Percentiles rank a stretch among this genome's conserved stretches.
Evolutionary conservation across 148 eudicot genomes (phyloP).

Genomic region (Diospyros lotus): DNA sequence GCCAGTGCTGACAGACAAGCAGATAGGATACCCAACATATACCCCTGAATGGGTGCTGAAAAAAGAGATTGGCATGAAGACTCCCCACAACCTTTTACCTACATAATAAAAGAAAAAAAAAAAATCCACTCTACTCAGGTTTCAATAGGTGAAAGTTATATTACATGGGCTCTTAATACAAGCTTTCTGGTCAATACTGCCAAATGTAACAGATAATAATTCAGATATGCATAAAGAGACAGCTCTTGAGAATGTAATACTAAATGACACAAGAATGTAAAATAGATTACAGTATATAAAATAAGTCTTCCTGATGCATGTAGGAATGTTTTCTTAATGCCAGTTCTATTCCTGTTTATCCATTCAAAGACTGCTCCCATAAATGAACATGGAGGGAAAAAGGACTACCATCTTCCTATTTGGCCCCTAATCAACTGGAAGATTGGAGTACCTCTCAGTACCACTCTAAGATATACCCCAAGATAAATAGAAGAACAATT

Average conservation of each 20-base stretch:
- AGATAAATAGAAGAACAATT: not conserved
- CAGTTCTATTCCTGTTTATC: not conserved
- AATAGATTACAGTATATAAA: not conserved
- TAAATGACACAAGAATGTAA: not conserved
- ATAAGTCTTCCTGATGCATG: not conserved
- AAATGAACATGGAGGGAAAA: not conserved
- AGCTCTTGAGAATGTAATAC: not conserved
- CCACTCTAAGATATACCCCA: not conserved
- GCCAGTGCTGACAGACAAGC: conserved; percentile 99
- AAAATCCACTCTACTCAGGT: no score
- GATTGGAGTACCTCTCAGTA: not conserved
- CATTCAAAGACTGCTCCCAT: not conserved
- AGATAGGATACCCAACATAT: conserved; percentile 81
- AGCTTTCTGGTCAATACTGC: not conserved
- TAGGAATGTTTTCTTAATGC: not conserved
- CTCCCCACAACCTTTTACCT: conserved; percentile 97
- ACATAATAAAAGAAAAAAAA: conserved; percentile 1
- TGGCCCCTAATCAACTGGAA: not conserved
- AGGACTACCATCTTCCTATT: not conserved
- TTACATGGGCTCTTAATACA: not conserved
- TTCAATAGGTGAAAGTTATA: not conserved
- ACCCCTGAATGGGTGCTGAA: conserved; percentile 93
- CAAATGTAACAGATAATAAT: not conserved
- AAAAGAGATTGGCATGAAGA: conserved; percentile 82
- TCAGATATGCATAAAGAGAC: not conserved